Conservation (phyloP, 2,329 filamentous ascomycete genomes). For the Cladosporium halotolerans region DNA sequence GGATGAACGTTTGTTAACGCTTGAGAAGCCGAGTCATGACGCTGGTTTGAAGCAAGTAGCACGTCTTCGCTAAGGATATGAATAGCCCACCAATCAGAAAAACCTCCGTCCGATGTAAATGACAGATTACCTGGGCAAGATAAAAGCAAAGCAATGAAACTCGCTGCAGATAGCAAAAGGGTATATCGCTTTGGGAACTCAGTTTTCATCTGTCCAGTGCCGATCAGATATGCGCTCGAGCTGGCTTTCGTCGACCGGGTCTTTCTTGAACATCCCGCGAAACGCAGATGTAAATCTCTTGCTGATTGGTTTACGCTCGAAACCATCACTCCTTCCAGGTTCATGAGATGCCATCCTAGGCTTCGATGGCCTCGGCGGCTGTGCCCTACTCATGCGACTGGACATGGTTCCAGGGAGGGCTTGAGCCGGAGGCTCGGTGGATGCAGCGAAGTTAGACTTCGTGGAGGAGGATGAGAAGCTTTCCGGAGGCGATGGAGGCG, state of each 20-base stretch:
- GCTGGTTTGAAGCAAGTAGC: no score
- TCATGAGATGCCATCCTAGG: not conserved
- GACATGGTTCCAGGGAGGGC: slow-evolving; percentile 23
- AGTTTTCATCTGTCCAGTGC: slow-evolving; percentile 28
- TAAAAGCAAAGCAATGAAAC: no score
- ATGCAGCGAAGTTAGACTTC: slow-evolving; percentile 2
- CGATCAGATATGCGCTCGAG: slow-evolving; percentile 22
- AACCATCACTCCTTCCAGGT: not conserved
- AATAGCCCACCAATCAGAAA: no score
- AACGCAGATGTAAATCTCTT: slow-evolving; percentile 20
- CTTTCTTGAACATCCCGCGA: slow-evolving; percentile 23
- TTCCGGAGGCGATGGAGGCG: slow-evolving; percentile 16
- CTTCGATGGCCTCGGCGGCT: not conserved
- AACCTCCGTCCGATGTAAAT: no score
- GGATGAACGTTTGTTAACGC: no score
- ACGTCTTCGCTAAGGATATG: no score
- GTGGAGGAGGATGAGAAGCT: slow-evolving; percentile 5
- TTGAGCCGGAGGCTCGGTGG: not conserved
- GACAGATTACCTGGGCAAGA: no score
- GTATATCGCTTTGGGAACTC: no score
- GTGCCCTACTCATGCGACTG: slow-evolving; percentile 5
- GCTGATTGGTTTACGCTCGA: slow-evolving; percentile 9
- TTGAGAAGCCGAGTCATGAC: no score
- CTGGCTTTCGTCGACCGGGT: slow-evolving; percentile 20
- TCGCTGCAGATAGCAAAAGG: no score